Conservation (phyloP, 768 basidiomycete species). For the Kwoniella europaea region DNA sequence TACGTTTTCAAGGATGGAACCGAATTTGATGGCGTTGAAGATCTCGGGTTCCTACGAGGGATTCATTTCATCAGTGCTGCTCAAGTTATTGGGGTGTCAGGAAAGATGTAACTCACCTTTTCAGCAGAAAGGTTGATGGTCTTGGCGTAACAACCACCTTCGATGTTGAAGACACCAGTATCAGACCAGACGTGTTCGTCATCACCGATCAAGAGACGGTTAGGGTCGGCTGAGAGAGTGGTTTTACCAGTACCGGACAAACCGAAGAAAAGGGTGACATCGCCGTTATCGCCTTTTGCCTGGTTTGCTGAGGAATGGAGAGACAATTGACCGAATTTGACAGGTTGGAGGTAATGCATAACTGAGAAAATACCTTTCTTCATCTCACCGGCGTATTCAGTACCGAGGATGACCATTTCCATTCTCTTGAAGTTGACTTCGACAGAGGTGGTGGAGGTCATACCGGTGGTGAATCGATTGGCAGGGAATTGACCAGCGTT, state of each 20-base stretch:
- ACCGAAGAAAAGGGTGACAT: slow-evolving; percentile 99
- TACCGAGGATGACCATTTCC: slow-evolving; percentile 99
- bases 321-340: slow-evolving; percentile 97
- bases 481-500: slow-evolving; percentile 99
- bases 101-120: slow-evolving; percentile 61
- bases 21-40: slow-evolving; percentile 90
- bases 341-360: slow-evolving; percentile 99
- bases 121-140: slow-evolving; percentile 93
- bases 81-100: no score
- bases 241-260: slow-evolving; percentile 98
- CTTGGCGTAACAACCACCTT: slow-evolving; percentile 99
- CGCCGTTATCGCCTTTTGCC: slow-evolving; percentile 79
- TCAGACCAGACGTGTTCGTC: slow-evolving; percentile 99
- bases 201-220: slow-evolving; percentile 92
- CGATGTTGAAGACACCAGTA: slow-evolving; percentile 98
- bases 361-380: slow-evolving; percentile 99
- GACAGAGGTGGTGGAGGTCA: slow-evolving; percentile 98
- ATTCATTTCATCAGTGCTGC: no score
- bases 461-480: slow-evolving; percentile 99
- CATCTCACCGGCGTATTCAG: slow-evolving; percentile 99
- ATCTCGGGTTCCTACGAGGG: slow-evolving; percentile 81
- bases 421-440: slow-evolving; percentile 99
- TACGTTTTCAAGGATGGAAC: slow-evolving; percentile 97
- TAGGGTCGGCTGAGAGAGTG: slow-evolving; percentile 93
- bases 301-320: slow-evolving; percentile 95